Percentiles rank a stretch among this genome's conserved stretches.
Evolutionary conservation across 2,329 filamentous ascomycete genomes (phyloP).

Genomic region (Botrytis paeoniae): DNA sequence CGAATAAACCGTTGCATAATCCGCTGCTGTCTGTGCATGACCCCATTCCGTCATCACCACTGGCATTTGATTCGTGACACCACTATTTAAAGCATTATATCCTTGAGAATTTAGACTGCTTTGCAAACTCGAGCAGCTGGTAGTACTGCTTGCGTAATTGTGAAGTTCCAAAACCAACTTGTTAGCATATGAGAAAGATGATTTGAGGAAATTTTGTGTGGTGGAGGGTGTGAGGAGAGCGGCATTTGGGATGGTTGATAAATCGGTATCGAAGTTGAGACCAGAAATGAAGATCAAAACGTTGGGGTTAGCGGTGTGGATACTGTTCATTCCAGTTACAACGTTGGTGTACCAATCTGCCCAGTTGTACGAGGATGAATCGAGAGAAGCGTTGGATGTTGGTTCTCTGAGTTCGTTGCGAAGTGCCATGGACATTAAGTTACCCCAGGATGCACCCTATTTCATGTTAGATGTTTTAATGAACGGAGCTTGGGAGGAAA

Average conservation of each 20-base stretch:
- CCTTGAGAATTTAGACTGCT: conserved; percentile 40
- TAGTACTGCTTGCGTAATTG: conserved; percentile 16
- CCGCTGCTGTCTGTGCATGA: conserved; percentile 46
- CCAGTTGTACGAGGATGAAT: conserved; percentile 43
- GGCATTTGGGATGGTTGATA: conserved; percentile 24
- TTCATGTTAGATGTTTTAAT: not conserved
- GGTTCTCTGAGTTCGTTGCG: conserved; percentile 43
- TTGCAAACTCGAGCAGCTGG: conserved; percentile 35
- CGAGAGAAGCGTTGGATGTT: conserved; percentile 20
- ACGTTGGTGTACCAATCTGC: conserved; percentile 45
- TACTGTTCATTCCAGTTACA: conserved; percentile 41
- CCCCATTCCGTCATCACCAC: conserved; percentile 45
- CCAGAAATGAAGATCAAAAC: conserved; percentile 49
- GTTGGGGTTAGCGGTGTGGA: conserved; percentile 44
- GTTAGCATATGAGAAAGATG: conserved; percentile 41
- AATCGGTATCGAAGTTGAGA: conserved; percentile 43
- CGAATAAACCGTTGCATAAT: conserved; percentile 49
- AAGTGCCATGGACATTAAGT: conserved; percentile 32
- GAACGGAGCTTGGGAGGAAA: not conserved
- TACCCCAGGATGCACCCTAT: conserved; percentile 23
- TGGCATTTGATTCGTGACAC: conserved; percentile 39
- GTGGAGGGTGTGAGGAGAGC: conserved; percentile 24
- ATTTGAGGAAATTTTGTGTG: conserved; percentile 37
- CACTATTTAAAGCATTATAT: conserved; percentile 42
- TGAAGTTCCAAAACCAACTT: conserved; percentile 50